phyloP scores from a whole-genome alignment of 371 early-diverging fungal genomes.

The Mucor circinelloides region DNA sequence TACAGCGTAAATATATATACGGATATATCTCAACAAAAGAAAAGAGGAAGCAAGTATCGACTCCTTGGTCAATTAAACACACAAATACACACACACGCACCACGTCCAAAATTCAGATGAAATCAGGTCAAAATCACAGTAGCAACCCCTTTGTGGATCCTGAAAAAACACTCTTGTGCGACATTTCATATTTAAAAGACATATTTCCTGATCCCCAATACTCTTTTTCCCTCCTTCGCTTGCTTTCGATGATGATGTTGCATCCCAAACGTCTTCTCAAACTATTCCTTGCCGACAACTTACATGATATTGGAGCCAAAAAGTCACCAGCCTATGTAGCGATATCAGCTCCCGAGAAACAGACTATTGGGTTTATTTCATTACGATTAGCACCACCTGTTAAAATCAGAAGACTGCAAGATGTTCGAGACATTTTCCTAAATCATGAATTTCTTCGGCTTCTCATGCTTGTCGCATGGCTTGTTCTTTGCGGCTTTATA shows the following conservation, averaged over 20 bases:
- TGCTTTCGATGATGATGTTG: neutral
- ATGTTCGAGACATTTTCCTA: constrained; percentile 25
- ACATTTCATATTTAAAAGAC: constrained; percentile 12
- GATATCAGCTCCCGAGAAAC: constrained; percentile 21
- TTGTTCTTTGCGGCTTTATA: constrained; percentile 36
- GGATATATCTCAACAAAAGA: neutral
- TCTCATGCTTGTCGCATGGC: constrained; percentile 19
- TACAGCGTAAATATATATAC: neutral
- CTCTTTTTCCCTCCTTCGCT: constrained; percentile 3
- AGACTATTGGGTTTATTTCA: constrained; percentile 30
- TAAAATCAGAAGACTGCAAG: constrained; percentile 22
- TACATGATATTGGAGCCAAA: constrained; percentile 13
- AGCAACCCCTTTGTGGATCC: constrained; percentile 8
- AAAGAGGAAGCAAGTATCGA: neutral
- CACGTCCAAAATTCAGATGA: neutral
- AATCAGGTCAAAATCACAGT: constrained; percentile 2
- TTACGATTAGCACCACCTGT: constrained; percentile 33
- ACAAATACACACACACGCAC: neutral
- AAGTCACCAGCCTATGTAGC: constrained; percentile 22
- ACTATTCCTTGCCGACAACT: neutral
- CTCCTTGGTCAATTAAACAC: neutral
- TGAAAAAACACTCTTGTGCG: constrained; percentile 11
- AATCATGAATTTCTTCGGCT: constrained; percentile 41
- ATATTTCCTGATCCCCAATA: constrained; percentile 9
- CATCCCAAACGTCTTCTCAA: neutral